These are phyloP conservation scores for Vararia minispora DNA, from an alignment of 768 basidiomycete genomes.

Conservation along the genomic window DNA sequence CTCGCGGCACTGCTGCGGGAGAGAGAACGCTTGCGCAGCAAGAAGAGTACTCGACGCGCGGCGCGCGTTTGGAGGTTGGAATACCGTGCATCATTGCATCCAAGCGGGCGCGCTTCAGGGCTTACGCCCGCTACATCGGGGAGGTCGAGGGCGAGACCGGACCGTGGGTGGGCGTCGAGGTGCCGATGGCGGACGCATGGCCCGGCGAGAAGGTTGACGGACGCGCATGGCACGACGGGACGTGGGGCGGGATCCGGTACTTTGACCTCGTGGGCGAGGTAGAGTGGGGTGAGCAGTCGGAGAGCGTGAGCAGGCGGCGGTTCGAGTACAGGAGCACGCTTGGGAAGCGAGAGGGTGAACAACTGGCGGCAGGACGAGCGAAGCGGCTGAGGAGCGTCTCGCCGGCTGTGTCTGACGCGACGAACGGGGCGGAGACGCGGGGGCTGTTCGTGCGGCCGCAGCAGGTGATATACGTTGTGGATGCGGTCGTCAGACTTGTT, in stretches of 20 bases:
- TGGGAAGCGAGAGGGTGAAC: conserved; percentile 52
- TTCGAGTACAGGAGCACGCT: conserved; percentile 22
- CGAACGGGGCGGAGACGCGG: conserved; percentile 50
- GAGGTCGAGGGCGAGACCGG: conserved; percentile 74
- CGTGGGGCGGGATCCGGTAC: conserved; percentile 71
- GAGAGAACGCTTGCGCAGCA: background rate
- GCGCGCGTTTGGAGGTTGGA: conserved; percentile 73
- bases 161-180: conserved; percentile 88
- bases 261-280: conserved; percentile 62
- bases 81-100: conserved; percentile 87
- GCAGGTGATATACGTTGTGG: conserved; percentile 80
- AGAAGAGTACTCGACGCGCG: conserved; percentile 28
- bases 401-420: conserved; percentile 48
- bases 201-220: conserved; percentile 39
- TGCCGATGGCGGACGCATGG: conserved; percentile 56
- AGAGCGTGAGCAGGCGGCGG: conserved; percentile 33
- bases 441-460: conserved; percentile 79
- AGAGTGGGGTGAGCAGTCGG: conserved; percentile 42
- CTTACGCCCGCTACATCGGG: conserved; percentile 81
- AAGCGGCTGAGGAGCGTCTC: conserved; percentile 61
- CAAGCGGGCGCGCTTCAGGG: conserved; percentile 74
- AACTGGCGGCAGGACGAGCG: conserved; percentile 30
- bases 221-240: conserved; percentile 82
- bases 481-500: conserved; percentile 65
- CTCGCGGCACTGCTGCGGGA: conserved; percentile 1